Conservation (phyloP, 1,139 yeast species). For the Candida buenavistaensis region DNA sequence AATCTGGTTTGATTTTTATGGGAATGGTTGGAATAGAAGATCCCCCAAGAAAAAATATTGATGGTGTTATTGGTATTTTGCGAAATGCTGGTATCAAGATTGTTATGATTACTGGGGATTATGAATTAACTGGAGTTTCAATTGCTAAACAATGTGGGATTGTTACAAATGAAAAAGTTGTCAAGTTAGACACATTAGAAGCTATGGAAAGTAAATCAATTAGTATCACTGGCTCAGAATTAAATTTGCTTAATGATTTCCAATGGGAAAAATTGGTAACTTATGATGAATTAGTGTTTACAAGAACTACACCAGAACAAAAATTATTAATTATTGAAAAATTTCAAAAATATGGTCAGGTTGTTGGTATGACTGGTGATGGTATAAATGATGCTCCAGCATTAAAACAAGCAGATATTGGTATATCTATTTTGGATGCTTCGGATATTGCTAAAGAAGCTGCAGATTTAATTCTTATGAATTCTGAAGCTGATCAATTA, state of each 20-base stretch:
- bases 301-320: slow-evolving; percentile 57
- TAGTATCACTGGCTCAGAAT: slow-evolving; percentile 41
- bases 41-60: slow-evolving; percentile 49
- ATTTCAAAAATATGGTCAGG: slow-evolving; percentile 43
- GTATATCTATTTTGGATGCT: slow-evolving; percentile 52
- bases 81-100: slow-evolving; percentile 51
- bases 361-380: slow-evolving; percentile 55
- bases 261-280: slow-evolving; percentile 42
- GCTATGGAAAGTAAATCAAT: slow-evolving; percentile 22
- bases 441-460: slow-evolving; percentile 63
- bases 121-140: slow-evolving; percentile 51
- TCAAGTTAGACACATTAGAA: slow-evolving; percentile 22
- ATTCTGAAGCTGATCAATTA: slow-evolving; percentile 19
- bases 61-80: slow-evolving; percentile 36
- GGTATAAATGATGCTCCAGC: slow-evolving; percentile 58
- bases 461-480: slow-evolving; percentile 47
- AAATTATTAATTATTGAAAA: slow-evolving; percentile 50
- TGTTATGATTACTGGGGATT: slow-evolving; percentile 58
- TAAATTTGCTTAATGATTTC: slow-evolving; percentile 34
- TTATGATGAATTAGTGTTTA: slow-evolving; percentile 48
- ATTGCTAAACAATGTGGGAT: slow-evolving; percentile 52
- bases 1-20: slow-evolving; percentile 25
- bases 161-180: slow-evolving; percentile 28
- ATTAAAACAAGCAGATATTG: slow-evolving; percentile 51
- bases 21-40: slow-evolving; percentile 53